Base-by-base conservation (phyloP, 768 basidiomycete genomes). In the Cyathus striatus region DNA sequence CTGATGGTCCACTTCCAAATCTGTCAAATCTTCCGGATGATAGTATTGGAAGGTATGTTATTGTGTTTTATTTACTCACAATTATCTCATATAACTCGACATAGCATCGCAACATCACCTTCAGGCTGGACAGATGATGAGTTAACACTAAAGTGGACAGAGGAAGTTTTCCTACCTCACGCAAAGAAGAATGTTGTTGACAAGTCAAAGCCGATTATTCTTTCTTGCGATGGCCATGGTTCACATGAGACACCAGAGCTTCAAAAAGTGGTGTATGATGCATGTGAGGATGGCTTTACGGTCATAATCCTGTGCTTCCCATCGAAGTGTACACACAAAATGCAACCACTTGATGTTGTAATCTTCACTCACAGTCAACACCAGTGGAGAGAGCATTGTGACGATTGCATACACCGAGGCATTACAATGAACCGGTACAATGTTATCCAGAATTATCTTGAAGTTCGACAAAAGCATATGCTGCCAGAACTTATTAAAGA, bases 341-440 rank as follows among this genome's bases (percentile, higher is more conserved):
- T 68, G 0, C 70, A 73, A 49, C 68, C 69, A 0, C 63, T 67
- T 22, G 63, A 74, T 57, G 65, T 73, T 41, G 62, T 61, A 2
- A 30, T 30, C 24, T 75, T 72, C 49, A 56, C 52, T 0, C 62
- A 61, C 1, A 32, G 68, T 1, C 44, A 57, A 35, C 14, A n/a
- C 1, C 38, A 33, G 22, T 73, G 68, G 66, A 26, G 37, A 6
- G 41, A 49, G 7, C 44, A 46, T 7, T 57, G 55, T 35, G 44
- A 55, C 6, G 37, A 41, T 0, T 16, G 43, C 5, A 22, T 57
- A 6, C 37, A 47, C 13, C 44, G 41, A 9, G 26, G 39, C 7
- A 27, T 33, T 9, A 14, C 21, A 2, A 37, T 45, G 24, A 42
- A 41, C 35, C 38, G 21, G 0, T 45, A 49, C 44, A 49, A 45